These are phyloP conservation scores for Pseudoturritis turrita DNA, from an alignment of 345 rosid species.

Conservation along the genomic window DNA sequence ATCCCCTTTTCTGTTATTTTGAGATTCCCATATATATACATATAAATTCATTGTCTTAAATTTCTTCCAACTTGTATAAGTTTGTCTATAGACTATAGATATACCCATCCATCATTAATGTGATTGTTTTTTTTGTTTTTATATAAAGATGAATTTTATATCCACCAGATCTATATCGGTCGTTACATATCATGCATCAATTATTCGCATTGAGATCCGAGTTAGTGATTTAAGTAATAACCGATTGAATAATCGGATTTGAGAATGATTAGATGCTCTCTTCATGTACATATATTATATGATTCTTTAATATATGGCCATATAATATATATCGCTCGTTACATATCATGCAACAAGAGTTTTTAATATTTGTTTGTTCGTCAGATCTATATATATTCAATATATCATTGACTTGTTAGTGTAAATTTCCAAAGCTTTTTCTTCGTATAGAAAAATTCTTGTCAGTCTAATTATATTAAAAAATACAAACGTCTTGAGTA, in stretches of 20 bases:
- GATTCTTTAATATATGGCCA: not conserved
- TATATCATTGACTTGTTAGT: constrained; percentile 7
- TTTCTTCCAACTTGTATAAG: constrained; percentile 19
- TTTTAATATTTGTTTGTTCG: not conserved
- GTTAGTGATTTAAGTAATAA: not conserved
- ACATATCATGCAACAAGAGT: no score
- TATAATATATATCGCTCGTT: no score
- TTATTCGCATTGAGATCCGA: constrained; percentile 1
- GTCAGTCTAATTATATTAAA: not conserved
- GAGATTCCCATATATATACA: not conserved
- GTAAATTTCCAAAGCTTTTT: not conserved
- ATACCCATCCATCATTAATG: constrained; percentile 8
- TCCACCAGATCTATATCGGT: constrained; percentile 13
- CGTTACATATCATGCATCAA: constrained; percentile 16
- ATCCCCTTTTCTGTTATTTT: constrained; percentile 11
- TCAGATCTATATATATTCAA: constrained; percentile 12
- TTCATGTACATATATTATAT: not conserved
- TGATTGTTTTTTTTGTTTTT: not conserved
- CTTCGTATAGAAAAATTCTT: not conserved
- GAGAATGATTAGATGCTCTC: constrained; percentile 21
- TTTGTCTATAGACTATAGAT: not conserved
- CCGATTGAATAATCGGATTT: not conserved
- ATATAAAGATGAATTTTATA: not conserved
- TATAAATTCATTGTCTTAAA: not conserved
- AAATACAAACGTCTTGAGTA: not conserved